Conservation (phyloP, 805 yeast genomes). For the Sugiyamaella lignohabitans region DNA sequence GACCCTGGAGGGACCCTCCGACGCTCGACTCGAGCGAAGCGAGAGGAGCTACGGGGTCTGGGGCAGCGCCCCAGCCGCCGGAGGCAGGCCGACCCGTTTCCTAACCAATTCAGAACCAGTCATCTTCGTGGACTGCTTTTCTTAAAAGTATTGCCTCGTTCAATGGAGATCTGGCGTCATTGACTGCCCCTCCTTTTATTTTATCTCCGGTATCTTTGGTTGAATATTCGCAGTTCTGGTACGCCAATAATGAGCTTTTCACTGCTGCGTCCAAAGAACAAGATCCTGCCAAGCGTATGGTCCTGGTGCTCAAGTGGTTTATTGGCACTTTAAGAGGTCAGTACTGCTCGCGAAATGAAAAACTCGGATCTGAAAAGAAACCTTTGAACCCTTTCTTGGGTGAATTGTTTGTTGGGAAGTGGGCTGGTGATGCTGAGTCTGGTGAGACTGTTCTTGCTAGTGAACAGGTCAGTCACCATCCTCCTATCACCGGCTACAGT, state of each 20-base stretch:
- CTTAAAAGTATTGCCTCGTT: conserved; percentile 85
- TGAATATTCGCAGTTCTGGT: conserved; percentile 96
- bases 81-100: not conserved
- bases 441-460: conserved; percentile 77
- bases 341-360: conserved; percentile 86
- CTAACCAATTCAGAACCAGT: conserved; percentile 11
- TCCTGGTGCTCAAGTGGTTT: conserved; percentile 87
- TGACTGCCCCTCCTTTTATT: conserved; percentile 97
- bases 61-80: not conserved
- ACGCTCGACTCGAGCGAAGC: not conserved
- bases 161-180: conserved; percentile 85
- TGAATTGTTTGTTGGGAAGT: conserved; percentile 85
- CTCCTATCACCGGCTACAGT: conserved; percentile 93
- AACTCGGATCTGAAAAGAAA: conserved; percentile 92
- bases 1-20: not conserved
- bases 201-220: conserved; percentile 80
- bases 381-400: conserved; percentile 96
- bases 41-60: not conserved
- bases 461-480: conserved; percentile 97
- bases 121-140: conserved; percentile 77
- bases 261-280: conserved; percentile 53
- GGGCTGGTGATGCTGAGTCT: conserved; percentile 60
- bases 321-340: conserved; percentile 87
- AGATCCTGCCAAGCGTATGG: conserved; percentile 52
- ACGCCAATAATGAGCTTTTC: conserved; percentile 81